A percentile compares a stretch with the other conserved stretches of the same genome.
These are phyloP conservation scores for Metschnikowia lochheadii DNA, from an alignment of 805 yeast species.

Conservation along the genomic window DNA sequence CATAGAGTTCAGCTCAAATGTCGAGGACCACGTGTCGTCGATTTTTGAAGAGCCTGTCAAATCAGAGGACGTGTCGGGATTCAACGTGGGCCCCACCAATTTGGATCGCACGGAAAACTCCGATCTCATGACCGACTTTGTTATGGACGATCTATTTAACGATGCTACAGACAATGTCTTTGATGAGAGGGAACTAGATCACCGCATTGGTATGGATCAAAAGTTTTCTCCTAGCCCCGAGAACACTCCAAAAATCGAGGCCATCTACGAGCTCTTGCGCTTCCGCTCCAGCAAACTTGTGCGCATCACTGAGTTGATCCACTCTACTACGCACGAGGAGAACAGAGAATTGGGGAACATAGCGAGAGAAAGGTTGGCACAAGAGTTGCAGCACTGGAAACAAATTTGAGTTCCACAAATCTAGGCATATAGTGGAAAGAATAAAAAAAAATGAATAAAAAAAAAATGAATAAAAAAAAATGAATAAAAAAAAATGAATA, in stretches of 20 bases:
- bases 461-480: too few relatives aligned
- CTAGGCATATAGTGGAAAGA: not conserved
- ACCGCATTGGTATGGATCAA: not conserved
- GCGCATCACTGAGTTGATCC: not conserved
- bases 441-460: too few relatives aligned
- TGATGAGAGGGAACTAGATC: slow-evolving; percentile 7
- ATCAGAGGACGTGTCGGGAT: not conserved
- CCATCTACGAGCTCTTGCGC: not conserved
- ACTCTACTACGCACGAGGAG: not conserved
- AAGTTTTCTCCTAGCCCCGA: not conserved
- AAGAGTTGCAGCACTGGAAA: slow-evolving; percentile 3
- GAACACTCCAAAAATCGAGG: not conserved
- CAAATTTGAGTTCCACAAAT: not conserved
- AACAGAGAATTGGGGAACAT: not conserved
- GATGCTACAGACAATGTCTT: slow-evolving; percentile 16
- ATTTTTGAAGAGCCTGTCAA: slow-evolving; percentile 12
- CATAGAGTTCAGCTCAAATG: slow-evolving; percentile 6
- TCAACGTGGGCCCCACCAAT: not conserved
- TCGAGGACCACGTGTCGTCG: slow-evolving; percentile 15
- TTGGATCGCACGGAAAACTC: not conserved
- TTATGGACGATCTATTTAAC: slow-evolving; percentile 19
- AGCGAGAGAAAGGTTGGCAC: not conserved
- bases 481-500: too few relatives aligned
- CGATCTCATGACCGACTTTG: slow-evolving; percentile 14
- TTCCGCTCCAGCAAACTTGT: slow-evolving; percentile 1